A percentile compares a stretch with the other conserved stretches of the same genome.
These are phyloP conservation scores for Rhinocladiella mackenziei DNA, from an alignment of 2,329 filamentous ascomycete genomes.

Conservation along the genomic window DNA sequence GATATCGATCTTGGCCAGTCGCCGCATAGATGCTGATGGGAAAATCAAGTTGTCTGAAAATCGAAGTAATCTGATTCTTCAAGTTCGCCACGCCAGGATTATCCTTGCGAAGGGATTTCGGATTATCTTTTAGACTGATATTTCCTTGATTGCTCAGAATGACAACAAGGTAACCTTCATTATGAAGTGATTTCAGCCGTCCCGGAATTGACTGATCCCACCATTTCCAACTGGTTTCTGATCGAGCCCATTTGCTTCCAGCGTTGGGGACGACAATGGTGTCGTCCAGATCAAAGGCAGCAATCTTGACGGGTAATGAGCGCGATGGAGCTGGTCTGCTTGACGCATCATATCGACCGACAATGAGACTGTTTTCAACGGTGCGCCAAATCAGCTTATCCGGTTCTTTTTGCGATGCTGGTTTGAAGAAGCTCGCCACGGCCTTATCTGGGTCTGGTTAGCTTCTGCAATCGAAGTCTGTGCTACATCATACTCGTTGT, in stretches of 20 bases:
- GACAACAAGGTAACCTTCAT: conserved; percentile 70
- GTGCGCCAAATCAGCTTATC: conserved; percentile 67
- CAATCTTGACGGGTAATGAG: conserved; percentile 34
- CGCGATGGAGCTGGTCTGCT: conserved; percentile 12
- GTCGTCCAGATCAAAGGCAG: conserved; percentile 62
- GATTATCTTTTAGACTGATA: conserved; percentile 67
- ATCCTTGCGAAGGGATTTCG: conserved; percentile 65
- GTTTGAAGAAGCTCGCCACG: conserved; percentile 83
- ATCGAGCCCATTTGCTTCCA: conserved; percentile 70
- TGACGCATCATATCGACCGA: conserved; percentile 59
- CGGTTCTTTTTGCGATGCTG: conserved; percentile 75
- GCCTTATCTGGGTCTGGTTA: conserved; percentile 41
- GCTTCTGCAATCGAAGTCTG: not conserved
- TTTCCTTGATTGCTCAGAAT: conserved; percentile 88
- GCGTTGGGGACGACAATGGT: conserved; percentile 78
- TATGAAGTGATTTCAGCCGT: conserved; percentile 63
- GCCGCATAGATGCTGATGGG: conserved; percentile 82
- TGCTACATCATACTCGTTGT: conserved; percentile 46
- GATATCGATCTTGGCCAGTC: conserved; percentile 72
- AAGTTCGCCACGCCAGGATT: conserved; percentile 71
- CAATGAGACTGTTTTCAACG: conserved; percentile 66
- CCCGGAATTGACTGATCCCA: conserved; percentile 71
- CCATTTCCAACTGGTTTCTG: conserved; percentile 87
- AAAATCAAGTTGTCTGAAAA: conserved; percentile 69
- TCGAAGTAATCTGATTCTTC: conserved; percentile 70